Evolutionary conservation across 306 rosid genomes (phyloP).

Genomic region (Glycyrrhiza uralensis): DNA sequence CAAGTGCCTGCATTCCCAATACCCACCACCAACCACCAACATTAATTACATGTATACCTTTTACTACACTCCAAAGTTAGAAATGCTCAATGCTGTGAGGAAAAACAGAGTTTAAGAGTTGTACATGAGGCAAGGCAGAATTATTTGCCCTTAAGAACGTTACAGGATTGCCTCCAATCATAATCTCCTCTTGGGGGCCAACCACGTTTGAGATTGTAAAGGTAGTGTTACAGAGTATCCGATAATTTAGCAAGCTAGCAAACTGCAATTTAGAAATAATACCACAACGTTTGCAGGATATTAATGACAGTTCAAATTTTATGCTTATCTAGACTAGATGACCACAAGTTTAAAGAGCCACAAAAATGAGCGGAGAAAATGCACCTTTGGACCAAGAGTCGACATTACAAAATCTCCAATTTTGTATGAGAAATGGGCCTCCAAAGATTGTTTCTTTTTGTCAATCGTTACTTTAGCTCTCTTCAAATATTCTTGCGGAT

Average conservation of each 20-base stretch:
- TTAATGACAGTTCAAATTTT: not conserved
- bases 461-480: slow-evolving; percentile 75
- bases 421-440: slow-evolving; percentile 59
- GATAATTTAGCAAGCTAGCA: slow-evolving; percentile 62
- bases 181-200: slow-evolving; percentile 81
- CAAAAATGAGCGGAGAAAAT: not conserved
- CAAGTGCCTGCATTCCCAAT: slow-evolving; percentile 58
- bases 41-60: not conserved
- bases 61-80: not conserved
- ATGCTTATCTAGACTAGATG: not conserved
- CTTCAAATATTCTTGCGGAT: slow-evolving; percentile 55
- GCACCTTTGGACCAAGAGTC: slow-evolving; percentile 70
- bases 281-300: not conserved
- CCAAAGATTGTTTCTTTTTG: slow-evolving; percentile 61
- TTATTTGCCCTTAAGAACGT: slow-evolving; percentile 63
- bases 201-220: slow-evolving; percentile 77
- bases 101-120: slow-evolving; percentile 18
- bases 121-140: slow-evolving; percentile 81
- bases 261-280: slow-evolving; percentile 37
- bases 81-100: not conserved
- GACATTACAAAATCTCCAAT: slow-evolving; percentile 51
- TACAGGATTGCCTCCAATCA: slow-evolving; percentile 64
- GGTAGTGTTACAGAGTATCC: slow-evolving; percentile 71
- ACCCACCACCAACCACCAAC: slow-evolving; percentile 23
- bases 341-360: not conserved